phyloP scores from a whole-genome alignment of 257 asterid genomes.

The Salvia splendens region DNA sequence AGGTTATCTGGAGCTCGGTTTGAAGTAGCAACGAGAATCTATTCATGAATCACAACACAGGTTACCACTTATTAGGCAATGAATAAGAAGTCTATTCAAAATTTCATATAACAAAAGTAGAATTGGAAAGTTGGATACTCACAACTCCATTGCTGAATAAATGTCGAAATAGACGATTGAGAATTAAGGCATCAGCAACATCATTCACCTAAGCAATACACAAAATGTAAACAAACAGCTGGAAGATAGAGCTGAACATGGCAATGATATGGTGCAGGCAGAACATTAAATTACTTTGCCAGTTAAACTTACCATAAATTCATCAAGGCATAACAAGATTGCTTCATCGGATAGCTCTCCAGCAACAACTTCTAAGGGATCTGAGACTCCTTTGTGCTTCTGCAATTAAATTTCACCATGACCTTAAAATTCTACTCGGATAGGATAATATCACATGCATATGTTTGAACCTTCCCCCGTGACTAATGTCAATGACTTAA shows the following conservation, averaged over 20 bases:
- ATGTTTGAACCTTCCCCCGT: slow-evolving; percentile 8
- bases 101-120: neutral
- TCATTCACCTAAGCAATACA: slow-evolving; percentile 67
- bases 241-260: neutral
- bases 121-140: slow-evolving; percentile 40
- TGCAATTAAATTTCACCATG: slow-evolving; percentile 37
- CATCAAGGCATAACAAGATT: slow-evolving; percentile 86
- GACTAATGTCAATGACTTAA: neutral
- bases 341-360: slow-evolving; percentile 87
- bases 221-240: slow-evolving; percentile 1
- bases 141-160: slow-evolving; percentile 77
- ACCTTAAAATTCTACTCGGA: slow-evolving; percentile 14
- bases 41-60: slow-evolving; percentile 23
- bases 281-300: slow-evolving; percentile 8
- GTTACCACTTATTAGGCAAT: neutral
- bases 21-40: slow-evolving; percentile 93
- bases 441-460: slow-evolving; percentile 16
- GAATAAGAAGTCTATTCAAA: slow-evolving; percentile 9
- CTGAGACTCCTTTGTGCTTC: slow-evolving; percentile 92
- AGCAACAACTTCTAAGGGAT: slow-evolving; percentile 94
- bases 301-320: slow-evolving; percentile 71
- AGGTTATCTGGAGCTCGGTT: slow-evolving; percentile 95
- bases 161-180: slow-evolving; percentile 78
- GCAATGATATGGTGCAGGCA: neutral
- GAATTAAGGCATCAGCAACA: slow-evolving; percentile 87